These are phyloP conservation scores for Odonthalia washingtoniensis DNA, from an alignment of 31 red algal species.

Conservation along the genomic window DNA sequence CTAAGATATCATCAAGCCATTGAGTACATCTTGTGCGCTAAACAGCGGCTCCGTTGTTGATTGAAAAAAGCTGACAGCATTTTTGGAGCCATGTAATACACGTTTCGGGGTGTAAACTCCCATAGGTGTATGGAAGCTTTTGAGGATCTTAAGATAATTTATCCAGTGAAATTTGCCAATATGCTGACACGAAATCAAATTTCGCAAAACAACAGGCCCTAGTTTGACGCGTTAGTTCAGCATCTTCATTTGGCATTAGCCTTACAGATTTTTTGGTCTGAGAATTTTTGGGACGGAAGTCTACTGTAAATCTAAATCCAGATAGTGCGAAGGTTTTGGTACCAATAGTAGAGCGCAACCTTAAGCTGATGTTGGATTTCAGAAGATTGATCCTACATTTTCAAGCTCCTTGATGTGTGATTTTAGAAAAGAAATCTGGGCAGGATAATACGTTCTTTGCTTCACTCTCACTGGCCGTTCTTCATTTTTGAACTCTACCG, in stretches of 20 bases:
- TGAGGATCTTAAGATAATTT: conserved; percentile 43
- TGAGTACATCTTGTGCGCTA: conserved; percentile 11
- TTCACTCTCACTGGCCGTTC: conserved; percentile 6
- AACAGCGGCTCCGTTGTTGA: conserved; percentile 23
- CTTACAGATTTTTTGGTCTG: conserved; percentile 1
- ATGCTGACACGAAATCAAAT: conserved; percentile 55
- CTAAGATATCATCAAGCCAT: conserved; percentile 35
- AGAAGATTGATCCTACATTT: conserved; percentile 34
- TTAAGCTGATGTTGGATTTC: conserved; percentile 33
- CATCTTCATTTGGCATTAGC: conserved; percentile 41
- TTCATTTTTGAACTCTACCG: neutral
- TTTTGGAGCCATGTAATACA: conserved; percentile 34
- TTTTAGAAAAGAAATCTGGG: conserved; percentile 38
- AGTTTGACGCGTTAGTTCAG: conserved; percentile 19
- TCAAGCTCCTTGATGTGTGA: conserved; percentile 41
- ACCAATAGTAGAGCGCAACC: conserved; percentile 46
- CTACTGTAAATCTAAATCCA: conserved; percentile 36
- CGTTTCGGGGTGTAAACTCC: conserved; percentile 51
- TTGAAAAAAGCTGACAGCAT: conserved; percentile 48
- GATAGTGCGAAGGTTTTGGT: conserved; percentile 6
- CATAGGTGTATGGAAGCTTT: conserved; percentile 58
- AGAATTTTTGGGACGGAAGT: conserved; percentile 35
- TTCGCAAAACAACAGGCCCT: too few species aligned
- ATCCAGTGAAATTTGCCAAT: conserved; percentile 61
- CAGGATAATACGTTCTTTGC: conserved; percentile 47